Base-by-base conservation (phyloP, 768 basidiomycete genomes). In the Cyathus striatus region DNA sequence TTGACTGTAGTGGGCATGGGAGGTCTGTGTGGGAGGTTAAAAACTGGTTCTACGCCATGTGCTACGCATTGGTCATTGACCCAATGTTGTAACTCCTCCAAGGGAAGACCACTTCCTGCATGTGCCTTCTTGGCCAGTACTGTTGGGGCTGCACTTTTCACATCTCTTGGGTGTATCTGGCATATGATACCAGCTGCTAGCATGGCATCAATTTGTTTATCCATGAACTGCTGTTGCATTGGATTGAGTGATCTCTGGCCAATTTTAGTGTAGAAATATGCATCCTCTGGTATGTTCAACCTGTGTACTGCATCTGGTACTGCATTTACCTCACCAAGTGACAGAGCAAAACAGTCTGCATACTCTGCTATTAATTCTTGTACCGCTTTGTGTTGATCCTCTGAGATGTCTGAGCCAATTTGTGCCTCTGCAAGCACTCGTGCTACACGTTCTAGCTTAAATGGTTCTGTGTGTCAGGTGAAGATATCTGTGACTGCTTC, bases 331-430 rank as follows among this genome's bases (percentile, higher is more conserved):
- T 75, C 68, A n/a, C 58, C 55, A 6, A 72, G 47, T 0, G 62
- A 58, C 2, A 72, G 48, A 3, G 68, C 65, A 43, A 70, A 75
- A 22, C 58, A 50, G 46, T 73, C 68, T 0, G 71, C 65, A 40
- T 55, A 70, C 37, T 62, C 43, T 0, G 5, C 26, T 0, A 73
- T 23, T 2, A 70, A 37, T 0, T 24, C 41, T 0, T 34, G 16
- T 0, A 70, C 61, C 10, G 46, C 13, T 2, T 9, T 12, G 2
- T 46, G 38, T 39, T 75, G 49, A 1, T 44, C 50, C 2, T 32
- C 22, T 0, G 54, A 50, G 0, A 73, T 36, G 39, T 72, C 66
- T 0, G 12, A 5, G 0, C 67, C 68, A 2, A 66, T 52, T 1
- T 33, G 39, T 7, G 63, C 49, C 36, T 53, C 37, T 9, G 16